Base-by-base conservation (phyloP, 495 filamentous ascomycete genomes). In the Aspergillus cristatus region DNA sequence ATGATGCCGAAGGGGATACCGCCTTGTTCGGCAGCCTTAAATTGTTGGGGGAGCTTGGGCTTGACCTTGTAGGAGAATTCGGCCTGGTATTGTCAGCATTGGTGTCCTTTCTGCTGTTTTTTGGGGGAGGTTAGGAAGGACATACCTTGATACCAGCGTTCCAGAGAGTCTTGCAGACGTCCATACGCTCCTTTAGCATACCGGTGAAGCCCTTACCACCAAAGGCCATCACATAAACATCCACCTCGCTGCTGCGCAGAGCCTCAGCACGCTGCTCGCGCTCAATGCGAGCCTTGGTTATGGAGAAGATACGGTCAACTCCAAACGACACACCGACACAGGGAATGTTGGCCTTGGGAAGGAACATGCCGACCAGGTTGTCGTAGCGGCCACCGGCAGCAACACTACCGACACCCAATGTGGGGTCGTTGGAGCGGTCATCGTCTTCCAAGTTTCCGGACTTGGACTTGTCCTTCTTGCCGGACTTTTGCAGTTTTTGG, bases 291-390 rank as follows among this genome's bases (percentile, higher is more conserved):
- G 83, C 79, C 61, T 89, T 86, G 25, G 76, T 86, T 60, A 96
- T 85, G 33, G 82, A 84, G 64, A 94, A 95, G 49, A 97, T 96
- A 35, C 89, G 81, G 61, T 96, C 90, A 14, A 95, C 84, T 36
- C 90, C 90, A 57, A 96, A 94, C 8, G 86, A 94, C 45, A 96
- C 84, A 43, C 90, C 89, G 6, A 95, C 86, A 54, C 90, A 95
- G 17, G 90, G 90, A 26, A 94, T 84, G 51, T 86, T 79, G 1
- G 68, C 68, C 65, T 91, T 93, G 43, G 79, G 80, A 30, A 65
- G 68, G 70, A 94, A 96, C 86, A 94, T 94, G 58, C 83, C 83
- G 18, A 95, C 90, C 3, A 95, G 74, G 51, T 89, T 84, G 54
- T 96, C 90, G 58, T 96, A 95, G 33, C 90, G 75, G 36, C 89